Evolutionary conservation across 2,329 filamentous ascomycete species (phyloP).

Genomic region (Rhinocladiella mackenziei): DNA sequence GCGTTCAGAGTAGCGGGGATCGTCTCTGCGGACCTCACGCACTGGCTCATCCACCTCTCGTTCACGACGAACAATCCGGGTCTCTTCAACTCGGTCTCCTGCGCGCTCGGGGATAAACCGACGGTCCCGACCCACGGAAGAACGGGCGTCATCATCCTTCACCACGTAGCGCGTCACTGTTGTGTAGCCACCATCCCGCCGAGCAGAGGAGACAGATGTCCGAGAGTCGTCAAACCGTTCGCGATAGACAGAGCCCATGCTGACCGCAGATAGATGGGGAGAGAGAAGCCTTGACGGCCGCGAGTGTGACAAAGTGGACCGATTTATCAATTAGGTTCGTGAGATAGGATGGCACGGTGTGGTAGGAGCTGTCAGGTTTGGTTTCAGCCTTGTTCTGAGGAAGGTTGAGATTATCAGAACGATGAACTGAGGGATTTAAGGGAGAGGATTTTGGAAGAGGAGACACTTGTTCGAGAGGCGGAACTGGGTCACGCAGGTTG

Average conservation of each 20-base stretch:
- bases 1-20: constrained; percentile 23
- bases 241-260: constrained; percentile 32
- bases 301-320: too few relatives aligned
- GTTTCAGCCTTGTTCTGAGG: background rate
- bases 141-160: constrained; percentile 39
- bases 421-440: too few relatives aligned
- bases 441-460: too few relatives aligned
- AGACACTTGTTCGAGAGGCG: too few relatives aligned
- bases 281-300: constrained; percentile 2
- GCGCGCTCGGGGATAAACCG: constrained; percentile 43
- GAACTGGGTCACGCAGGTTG: constrained; percentile 9
- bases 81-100: constrained; percentile 38
- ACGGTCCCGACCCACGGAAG: constrained; percentile 31
- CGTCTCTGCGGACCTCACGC: constrained; percentile 31
- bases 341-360: background rate
- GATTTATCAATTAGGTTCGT: too few relatives aligned
- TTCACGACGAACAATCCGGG: constrained; percentile 45
- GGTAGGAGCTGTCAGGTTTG: too few relatives aligned
- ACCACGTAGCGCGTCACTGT: constrained; percentile 58
- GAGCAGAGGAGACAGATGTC: constrained; percentile 30
- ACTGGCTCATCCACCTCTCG: constrained; percentile 30
- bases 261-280: constrained; percentile 4
- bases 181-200: constrained; percentile 45
- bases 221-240: constrained; percentile 42
- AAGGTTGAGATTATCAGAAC: background rate